These are phyloP conservation scores for Cercospora sp. DNA, from an alignment of 2,329 filamentous ascomycete species.

Conservation along the genomic window DNA sequence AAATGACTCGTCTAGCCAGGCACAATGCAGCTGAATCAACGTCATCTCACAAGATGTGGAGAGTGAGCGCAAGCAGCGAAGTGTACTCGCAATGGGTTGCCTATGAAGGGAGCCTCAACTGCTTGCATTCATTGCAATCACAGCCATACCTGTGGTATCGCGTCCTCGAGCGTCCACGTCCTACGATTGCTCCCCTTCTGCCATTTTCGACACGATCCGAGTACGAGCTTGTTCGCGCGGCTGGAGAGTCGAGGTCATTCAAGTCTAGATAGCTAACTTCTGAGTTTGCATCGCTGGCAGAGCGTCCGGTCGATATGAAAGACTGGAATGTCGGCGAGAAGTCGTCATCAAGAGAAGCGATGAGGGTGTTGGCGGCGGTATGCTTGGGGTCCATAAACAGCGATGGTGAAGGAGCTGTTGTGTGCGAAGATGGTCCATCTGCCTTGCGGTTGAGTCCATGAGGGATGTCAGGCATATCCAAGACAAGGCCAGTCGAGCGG, in stretches of 20 bases:
- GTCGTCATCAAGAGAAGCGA: conserved; percentile 12
- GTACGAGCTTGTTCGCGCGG: too few species aligned
- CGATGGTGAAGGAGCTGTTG: not conserved
- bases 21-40: conserved; percentile 2
- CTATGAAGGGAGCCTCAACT: not conserved
- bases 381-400: not conserved
- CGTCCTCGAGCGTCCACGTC: not conserved
- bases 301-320: not conserved
- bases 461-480: not conserved
- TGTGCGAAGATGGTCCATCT: not conserved
- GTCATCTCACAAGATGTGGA: not conserved
- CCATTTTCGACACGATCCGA: not conserved
- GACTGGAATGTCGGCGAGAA: conserved; percentile 6
- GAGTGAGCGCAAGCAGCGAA: not conserved
- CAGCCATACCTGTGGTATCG: not conserved
- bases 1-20: conserved; percentile 8
- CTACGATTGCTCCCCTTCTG: not conserved
- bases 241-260: not conserved
- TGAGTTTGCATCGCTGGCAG: not conserved
- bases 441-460: too few species aligned
- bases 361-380: conserved; percentile 4
- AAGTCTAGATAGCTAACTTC: conserved; percentile 5
- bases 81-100: not conserved
- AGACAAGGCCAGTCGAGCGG: not conserved
- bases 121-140: not conserved